Evolutionary conservation across 1,284 basidiomycete genomes (phyloP).

Genomic region (Abortiporus biennis): DNA sequence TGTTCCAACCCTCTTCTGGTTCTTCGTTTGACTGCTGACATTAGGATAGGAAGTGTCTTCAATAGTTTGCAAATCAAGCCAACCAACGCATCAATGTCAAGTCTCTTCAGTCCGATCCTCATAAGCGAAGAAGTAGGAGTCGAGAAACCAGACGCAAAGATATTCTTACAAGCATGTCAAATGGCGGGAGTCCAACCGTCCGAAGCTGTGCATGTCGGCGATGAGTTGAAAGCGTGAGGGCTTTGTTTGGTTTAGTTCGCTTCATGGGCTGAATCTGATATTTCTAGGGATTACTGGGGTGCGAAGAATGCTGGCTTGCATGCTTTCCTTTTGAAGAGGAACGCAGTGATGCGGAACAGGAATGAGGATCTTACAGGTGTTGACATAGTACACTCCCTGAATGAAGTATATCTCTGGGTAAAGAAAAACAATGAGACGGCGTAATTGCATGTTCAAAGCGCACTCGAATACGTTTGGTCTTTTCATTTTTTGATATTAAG

Average conservation of each 20-base stretch:
- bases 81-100: conserved; percentile 47
- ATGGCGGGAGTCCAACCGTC: conserved; percentile 24
- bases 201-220: conserved; percentile 65
- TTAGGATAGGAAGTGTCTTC: too few relatives aligned
- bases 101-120: conserved; percentile 44
- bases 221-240: conserved; percentile 58
- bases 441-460: too few relatives aligned
- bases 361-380: conserved; percentile 34
- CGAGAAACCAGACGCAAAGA: conserved; percentile 59
- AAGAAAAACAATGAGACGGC: too few relatives aligned
- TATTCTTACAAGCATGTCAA: conserved; percentile 44
- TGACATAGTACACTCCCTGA: conserved; percentile 34
- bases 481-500: too few relatives aligned
- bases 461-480: too few relatives aligned
- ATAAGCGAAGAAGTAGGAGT: conserved; percentile 60
- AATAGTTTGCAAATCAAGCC: conserved; percentile 47
- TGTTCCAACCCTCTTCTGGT: conserved; percentile 15
- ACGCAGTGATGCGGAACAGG: conserved; percentile 35
- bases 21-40: neutral
- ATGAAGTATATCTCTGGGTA: too few relatives aligned
- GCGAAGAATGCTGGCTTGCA: conserved; percentile 52
- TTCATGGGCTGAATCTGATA: neutral
- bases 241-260: neutral
- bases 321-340: conserved; percentile 52
- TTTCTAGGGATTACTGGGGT: conserved; percentile 61